A percentile compares a stretch with the other conserved stretches of the same genome.
These are phyloP conservation scores for Cercospora janseana DNA, from an alignment of 2,329 filamentous ascomycete genomes.

Conservation along the genomic window DNA sequence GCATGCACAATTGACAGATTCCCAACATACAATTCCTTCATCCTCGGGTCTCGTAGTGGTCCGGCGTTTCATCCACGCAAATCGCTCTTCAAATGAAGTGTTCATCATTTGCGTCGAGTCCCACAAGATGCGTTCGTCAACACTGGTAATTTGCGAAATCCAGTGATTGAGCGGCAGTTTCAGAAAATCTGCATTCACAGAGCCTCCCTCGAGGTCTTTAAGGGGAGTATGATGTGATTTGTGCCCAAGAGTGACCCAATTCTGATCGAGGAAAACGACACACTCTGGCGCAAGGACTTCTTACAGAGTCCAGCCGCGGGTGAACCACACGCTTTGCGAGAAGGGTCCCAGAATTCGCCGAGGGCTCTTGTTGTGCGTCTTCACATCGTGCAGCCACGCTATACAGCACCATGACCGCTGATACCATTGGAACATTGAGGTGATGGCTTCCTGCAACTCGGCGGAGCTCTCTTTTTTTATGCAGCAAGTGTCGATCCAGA, in stretches of 20 bases:
- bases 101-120: not conserved
- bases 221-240: slow-evolving; percentile 12
- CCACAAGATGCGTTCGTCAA: slow-evolving; percentile 13
- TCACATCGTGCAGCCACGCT: slow-evolving; percentile 19
- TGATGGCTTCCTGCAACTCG: slow-evolving; percentile 25
- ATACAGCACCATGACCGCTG: slow-evolving; percentile 17
- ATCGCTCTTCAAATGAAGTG: slow-evolving; percentile 1
- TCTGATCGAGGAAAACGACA: slow-evolving; percentile 19
- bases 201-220: not conserved
- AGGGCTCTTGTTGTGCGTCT: not conserved
- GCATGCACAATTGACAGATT: slow-evolving; percentile 11
- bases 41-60: slow-evolving; percentile 17
- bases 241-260: slow-evolving; percentile 17
- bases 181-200: not conserved
- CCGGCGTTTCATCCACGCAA: slow-evolving; percentile 7
- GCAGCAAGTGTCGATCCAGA: slow-evolving; percentile 26
- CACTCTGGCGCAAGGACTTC: slow-evolving; percentile 26
- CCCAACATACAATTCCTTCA: slow-evolving; percentile 15
- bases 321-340: slow-evolving; percentile 25
- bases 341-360: not conserved
- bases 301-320: slow-evolving; percentile 30
- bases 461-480: slow-evolving; percentile 19
- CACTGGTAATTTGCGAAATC: slow-evolving; percentile 17
- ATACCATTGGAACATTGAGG: slow-evolving; percentile 27
- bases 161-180: slow-evolving; percentile 6